Evolutionary conservation across 2,329 filamentous ascomycete genomes (phyloP).

Genomic region (Cercospora sp.): DNA sequence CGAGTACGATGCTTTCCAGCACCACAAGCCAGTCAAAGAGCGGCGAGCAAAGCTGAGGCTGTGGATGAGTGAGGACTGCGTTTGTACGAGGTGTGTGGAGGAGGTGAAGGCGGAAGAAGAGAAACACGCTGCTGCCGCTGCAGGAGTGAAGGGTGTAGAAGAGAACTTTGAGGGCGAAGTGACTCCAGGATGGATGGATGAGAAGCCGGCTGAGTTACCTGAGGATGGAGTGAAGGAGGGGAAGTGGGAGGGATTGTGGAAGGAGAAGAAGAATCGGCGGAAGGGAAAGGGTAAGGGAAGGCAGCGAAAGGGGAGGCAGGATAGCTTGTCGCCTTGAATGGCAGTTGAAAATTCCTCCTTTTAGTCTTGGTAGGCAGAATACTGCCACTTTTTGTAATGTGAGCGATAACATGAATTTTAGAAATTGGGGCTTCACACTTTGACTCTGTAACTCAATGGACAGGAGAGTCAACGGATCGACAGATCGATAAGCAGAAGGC

Average conservation of each 20-base stretch:
- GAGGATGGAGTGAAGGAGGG: constrained; percentile 4
- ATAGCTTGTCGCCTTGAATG: not conserved
- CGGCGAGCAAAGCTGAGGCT: constrained; percentile 26
- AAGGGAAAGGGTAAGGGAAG: not conserved
- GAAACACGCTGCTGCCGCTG: not conserved
- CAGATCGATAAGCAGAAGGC: not conserved
- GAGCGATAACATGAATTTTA: not conserved
- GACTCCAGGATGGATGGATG: not conserved
- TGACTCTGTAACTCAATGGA: not conserved
- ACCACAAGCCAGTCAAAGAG: constrained; percentile 20
- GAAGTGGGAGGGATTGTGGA: constrained; percentile 4
- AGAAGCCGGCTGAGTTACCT: constrained; percentile 3
- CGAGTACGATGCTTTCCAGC: constrained; percentile 33
- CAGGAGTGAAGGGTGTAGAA: constrained; percentile 7
- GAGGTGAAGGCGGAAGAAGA: constrained; percentile 25
- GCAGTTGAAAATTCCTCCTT: not conserved
- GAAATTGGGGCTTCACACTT: not conserved
- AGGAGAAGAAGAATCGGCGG: not conserved
- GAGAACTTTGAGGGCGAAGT: not conserved
- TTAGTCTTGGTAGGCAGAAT: not conserved
- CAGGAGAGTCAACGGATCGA: not conserved
- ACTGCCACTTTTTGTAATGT: not conserved
- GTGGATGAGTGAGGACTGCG: constrained; percentile 35
- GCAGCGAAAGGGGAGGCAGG: not conserved
- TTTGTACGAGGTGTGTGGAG: constrained; percentile 33